A percentile compares a stretch with the other conserved stretches of the same genome.
Conservation (phyloP, 345 rosid species). For the Sonneratia caseolaris region DNA sequence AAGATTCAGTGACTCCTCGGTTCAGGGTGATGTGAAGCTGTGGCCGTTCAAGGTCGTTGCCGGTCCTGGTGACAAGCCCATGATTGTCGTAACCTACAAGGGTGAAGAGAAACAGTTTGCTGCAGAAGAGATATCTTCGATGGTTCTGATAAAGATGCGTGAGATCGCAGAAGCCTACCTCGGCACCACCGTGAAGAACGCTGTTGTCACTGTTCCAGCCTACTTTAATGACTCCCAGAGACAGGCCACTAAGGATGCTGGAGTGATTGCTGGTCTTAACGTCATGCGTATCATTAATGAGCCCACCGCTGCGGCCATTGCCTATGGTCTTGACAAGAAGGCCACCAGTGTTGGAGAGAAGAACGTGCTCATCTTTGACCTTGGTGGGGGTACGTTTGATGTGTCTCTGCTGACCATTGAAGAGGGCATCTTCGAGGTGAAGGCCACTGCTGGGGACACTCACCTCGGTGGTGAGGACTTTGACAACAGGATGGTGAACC, state of each 20-base stretch:
- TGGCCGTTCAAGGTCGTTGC: conserved; percentile 35
- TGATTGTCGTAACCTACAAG: conserved; percentile 25
- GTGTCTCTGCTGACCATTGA: too few species aligned
- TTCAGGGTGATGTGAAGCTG: conserved; percentile 31
- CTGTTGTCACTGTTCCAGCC: conserved; percentile 44
- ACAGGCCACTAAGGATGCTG: conserved; percentile 49
- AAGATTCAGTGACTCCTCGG: conserved; percentile 28
- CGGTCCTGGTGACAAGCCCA: conserved; percentile 31
- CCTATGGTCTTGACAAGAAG: too few species aligned
- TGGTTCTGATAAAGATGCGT: conserved; percentile 45
- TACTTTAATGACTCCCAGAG: conserved; percentile 49
- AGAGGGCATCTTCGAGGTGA: too few species aligned
- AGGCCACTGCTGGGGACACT: too few species aligned
- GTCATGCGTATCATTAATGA: conserved; percentile 33
- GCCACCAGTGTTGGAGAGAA: too few species aligned
- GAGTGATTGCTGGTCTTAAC: conserved; percentile 34
- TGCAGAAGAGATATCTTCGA: conserved; percentile 47
- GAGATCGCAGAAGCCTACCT: conserved; percentile 45
- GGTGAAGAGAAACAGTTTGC: conserved; percentile 33
- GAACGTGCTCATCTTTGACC: conserved; percentile 6
- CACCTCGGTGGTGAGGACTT: conserved; percentile 13
- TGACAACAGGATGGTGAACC: conserved; percentile 42
- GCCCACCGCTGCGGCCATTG: too few species aligned
- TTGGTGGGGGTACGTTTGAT: conserved; percentile 40
- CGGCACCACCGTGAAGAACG: conserved; percentile 31